A percentile compares a stretch with the other conserved stretches of the same genome.
Conservation (phyloP, 164 flowering plant species). For the Vitis rotundifolia region DNA sequence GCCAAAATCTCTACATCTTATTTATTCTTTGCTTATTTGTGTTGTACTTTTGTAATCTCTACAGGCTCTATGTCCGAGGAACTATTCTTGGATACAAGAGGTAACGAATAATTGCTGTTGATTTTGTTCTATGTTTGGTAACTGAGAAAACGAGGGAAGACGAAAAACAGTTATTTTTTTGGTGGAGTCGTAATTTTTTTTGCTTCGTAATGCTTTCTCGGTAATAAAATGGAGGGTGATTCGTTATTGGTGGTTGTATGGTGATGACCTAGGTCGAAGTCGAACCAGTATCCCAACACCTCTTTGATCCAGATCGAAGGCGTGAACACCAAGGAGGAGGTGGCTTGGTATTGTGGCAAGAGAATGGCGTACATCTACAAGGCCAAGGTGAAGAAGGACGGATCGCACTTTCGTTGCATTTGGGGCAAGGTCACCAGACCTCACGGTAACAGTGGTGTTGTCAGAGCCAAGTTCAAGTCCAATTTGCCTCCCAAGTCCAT, state of each 20-base stretch:
- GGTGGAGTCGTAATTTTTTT: too few species aligned
- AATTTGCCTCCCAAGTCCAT: slow-evolving; percentile 68
- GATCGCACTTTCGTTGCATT: slow-evolving; percentile 57
- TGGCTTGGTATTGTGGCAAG: slow-evolving; percentile 62
- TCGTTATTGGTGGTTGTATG: background rate
- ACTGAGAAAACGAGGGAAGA: background rate
- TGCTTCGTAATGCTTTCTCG: too few species aligned
- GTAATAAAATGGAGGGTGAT: too few species aligned
- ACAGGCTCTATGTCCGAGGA: slow-evolving; percentile 59
- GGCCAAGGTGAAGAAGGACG: slow-evolving; percentile 61
- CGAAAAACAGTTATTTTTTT: too few species aligned
- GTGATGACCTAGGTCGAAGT: slow-evolving; percentile 45
- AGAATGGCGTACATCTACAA: slow-evolving; percentile 65
- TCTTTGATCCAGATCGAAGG: slow-evolving; percentile 67
- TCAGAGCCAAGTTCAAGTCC: slow-evolving; percentile 66
- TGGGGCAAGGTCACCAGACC: slow-evolving; percentile 71
- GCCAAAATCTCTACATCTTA: background rate
- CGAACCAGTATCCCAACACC: slow-evolving; percentile 68
- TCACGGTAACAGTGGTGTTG: slow-evolving; percentile 71
- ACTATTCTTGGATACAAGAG: slow-evolving; percentile 65
- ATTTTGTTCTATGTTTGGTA: background rate
- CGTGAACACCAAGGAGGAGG: slow-evolving; percentile 63
- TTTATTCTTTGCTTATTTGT: background rate
- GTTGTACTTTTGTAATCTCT: background rate
- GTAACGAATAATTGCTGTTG: slow-evolving; percentile 18